Evolutionary conservation across 148 eudicot genomes (phyloP), one percentile per base, ranked within the genome.

Genomic region (Oxyria digyna): DNA sequence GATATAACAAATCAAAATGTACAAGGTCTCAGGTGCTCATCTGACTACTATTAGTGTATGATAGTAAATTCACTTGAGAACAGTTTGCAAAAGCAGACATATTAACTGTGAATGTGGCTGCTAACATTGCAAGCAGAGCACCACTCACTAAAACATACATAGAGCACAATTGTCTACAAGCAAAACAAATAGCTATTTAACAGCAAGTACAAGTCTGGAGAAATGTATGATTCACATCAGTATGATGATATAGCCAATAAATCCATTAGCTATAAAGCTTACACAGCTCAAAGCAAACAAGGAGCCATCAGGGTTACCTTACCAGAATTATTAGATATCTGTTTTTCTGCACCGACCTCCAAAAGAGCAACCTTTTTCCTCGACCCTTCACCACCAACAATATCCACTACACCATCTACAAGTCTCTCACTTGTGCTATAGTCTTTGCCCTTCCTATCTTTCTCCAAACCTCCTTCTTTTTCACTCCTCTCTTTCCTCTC

Each of bases 401-500:
- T 63, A 24, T 67, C 81, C 24, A 13, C 73, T 59, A 82, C 84
- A 31, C 68, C 72, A 64, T 78, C 91, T 46, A 49, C 69, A 77
- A 73, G 69, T 41, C 69, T 80, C 52, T 80, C 83, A 66, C 76
- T 69, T 15, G 69, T 73, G 62, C 81, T 78, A 45, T 43, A 67
- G 43, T 78, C 83, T 65, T 77, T 76, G 46, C 74, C 75, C 77
- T 81, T 85, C 75, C 78, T 88, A 40, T 81, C 93, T 50, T 77
- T 81, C 67, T 89, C 92, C 9, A 66, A 69, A 1, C 74, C 81
- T 42, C 79, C 81, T 4, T 89, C 93, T 75, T 84, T 89, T n/a
- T 87, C 96, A 77, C 81, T 73, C 50, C 76, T 79, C 74, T 92
- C 97, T 74, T 83, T 89, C 79, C 84, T 86, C 31, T 90, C 98